Evolutionary conservation across 2,329 filamentous ascomycete genomes (phyloP), one percentile per base, ranked within the genome.

Genomic region (Xylariales sp.): DNA sequence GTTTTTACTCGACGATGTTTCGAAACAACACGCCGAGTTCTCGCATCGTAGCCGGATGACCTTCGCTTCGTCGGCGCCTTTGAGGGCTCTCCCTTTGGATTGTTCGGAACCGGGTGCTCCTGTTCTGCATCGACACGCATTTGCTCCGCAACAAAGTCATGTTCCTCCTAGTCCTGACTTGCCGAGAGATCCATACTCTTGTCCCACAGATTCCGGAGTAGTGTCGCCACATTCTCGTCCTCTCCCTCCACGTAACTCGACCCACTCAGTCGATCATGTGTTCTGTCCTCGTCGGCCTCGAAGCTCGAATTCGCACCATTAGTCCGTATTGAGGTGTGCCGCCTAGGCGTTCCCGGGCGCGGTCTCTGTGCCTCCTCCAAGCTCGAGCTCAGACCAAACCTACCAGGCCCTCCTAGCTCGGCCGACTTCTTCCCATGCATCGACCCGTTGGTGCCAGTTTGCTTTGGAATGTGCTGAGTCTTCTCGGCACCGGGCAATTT

Each of bases 141-240:
- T 14, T 39, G 36, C 6, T 21, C 22, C 16, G 29, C 25, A 15
- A 39, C 15, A 31, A 39, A 38, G 31, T 33, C 40, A 31, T 12
- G 28, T 28, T 37, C 36, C 46, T 48, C 49, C 59, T 63, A 70
- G 28, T 70, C 67, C 60, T 71, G 68, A 52, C 77, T 80, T 20
- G 72, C 71, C 51, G 74, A 74, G 44, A 80, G 60, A 51, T 80
- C 75, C 57, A 70, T 63, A 36, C 68, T 74, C 65, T 76, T 81
- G 33, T 82, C 78, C 79, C 79, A 83, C 36, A 83, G 58, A 47
- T 74, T 76, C 42, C 78, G 65, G 40, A 83, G 59, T 31, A 81
- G 51, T 4, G 71, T 63, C 1, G 69, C 61, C 1, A 75, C 71
- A 8, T 67, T 70, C 37, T 76, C 71, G 36, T 75, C 71, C 19